Percentiles rank a stretch among this genome's conserved stretches.
These are phyloP conservation scores for Rosellinia necatrix DNA, from an alignment of 2,329 filamentous ascomycete genomes.

Conservation along the genomic window DNA sequence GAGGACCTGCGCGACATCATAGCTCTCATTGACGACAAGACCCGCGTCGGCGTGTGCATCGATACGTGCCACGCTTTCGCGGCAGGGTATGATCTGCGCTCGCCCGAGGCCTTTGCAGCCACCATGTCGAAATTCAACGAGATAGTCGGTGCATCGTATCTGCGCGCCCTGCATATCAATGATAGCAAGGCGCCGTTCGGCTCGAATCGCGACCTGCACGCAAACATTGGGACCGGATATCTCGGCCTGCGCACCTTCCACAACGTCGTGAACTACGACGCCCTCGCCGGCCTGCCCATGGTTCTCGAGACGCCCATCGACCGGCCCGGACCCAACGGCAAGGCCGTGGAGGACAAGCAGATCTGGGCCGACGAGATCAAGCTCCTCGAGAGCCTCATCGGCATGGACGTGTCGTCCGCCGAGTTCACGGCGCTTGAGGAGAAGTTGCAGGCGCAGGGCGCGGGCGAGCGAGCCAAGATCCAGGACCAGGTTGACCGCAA, in stretches of 20 bases:
- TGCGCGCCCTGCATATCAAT: conserved; percentile 88
- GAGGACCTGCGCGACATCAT: conserved; percentile 89
- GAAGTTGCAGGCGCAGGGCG: conserved; percentile 69
- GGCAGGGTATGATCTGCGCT: conserved; percentile 86
- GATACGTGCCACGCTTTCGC: conserved; percentile 98
- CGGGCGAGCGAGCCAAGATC: conserved; percentile 72
- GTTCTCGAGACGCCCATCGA: conserved; percentile 96
- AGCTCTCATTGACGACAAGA: conserved; percentile 75
- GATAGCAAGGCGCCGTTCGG: conserved; percentile 89
- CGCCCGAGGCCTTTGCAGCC: conserved; percentile 70
- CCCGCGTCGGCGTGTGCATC: conserved; percentile 87
- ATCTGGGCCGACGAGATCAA: conserved; percentile 97
- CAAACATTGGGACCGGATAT: conserved; percentile 95
- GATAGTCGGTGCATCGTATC: conserved; percentile 76
- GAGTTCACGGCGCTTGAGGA: conserved; percentile 71
- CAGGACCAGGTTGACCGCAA: conserved; percentile 81
- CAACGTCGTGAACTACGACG: conserved; percentile 80
- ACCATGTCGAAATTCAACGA: conserved; percentile 79
- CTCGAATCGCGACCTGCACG: conserved; percentile 86
- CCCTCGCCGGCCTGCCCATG: conserved; percentile 82
- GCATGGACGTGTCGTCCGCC: conserved; percentile 75
- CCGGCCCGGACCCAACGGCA: conserved; percentile 66
- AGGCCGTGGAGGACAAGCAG: conserved; percentile 74
- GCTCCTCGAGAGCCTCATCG: conserved; percentile 84
- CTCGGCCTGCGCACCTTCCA: conserved; percentile 90